These are phyloP conservation scores for Huntiella moniliformis DNA, from an alignment of 2,329 filamentous ascomycete species.

Conservation along the genomic window DNA sequence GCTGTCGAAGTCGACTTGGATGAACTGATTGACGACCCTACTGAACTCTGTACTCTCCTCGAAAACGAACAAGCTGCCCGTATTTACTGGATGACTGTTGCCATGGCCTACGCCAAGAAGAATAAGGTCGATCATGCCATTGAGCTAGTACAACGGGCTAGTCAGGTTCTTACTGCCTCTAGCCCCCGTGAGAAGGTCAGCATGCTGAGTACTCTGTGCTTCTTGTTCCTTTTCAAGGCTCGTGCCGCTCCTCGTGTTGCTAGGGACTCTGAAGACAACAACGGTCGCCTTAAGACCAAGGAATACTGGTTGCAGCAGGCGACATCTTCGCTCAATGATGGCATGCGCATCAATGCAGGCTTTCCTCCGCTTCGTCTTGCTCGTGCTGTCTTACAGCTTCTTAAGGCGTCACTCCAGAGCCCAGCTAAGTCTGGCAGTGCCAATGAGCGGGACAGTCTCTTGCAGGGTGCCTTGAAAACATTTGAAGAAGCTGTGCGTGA, in stretches of 20 bases:
- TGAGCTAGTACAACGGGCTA: constrained; percentile 54
- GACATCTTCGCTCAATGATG: constrained; percentile 85
- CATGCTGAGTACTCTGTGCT: constrained; percentile 69
- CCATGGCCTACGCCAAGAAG: constrained; percentile 90
- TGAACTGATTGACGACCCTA: constrained; percentile 80
- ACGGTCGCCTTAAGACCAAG: constrained; percentile 69
- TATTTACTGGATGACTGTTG: constrained; percentile 95
- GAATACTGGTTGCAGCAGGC: constrained; percentile 81
- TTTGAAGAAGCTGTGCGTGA: constrained; percentile 86
- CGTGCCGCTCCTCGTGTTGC: constrained; percentile 51
- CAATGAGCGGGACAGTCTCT: constrained; percentile 51
- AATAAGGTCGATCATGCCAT: constrained; percentile 74
- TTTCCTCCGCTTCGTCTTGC: constrained; percentile 85
- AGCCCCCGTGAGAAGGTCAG: constrained; percentile 69
- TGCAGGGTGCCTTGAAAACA: constrained; percentile 73
- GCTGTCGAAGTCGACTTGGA: constrained; percentile 85
- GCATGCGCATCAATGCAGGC: constrained; percentile 79
- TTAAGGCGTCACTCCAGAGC: constrained; percentile 68
- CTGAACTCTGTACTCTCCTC: constrained; percentile 82
- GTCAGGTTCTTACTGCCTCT: constrained; percentile 49
- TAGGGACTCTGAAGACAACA: constrained; percentile 35
- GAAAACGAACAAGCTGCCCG: constrained; percentile 86
- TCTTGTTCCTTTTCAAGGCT: constrained; percentile 81
- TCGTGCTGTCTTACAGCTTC: constrained; percentile 70
- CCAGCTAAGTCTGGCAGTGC: constrained; percentile 30